Evolutionary conservation across 305 asterid genomes (phyloP).

Genomic region (Solanum hybrid): DNA sequence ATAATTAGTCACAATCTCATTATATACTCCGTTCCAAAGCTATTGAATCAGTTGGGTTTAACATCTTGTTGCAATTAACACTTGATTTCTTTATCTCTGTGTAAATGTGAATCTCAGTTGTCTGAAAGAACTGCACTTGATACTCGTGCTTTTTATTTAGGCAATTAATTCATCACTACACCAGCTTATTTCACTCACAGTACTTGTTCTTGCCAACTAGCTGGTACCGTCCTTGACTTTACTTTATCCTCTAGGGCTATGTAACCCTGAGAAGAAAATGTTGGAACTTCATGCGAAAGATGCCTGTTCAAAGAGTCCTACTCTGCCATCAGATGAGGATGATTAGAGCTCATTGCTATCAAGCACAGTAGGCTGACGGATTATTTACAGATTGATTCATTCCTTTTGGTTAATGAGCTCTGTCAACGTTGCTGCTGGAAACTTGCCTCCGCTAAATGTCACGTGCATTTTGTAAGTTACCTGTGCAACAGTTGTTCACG

Average conservation of each 20-base stretch:
- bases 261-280: constrained; percentile 88
- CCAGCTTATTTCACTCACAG: background rate
- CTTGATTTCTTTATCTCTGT: background rate
- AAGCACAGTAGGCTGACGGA: background rate
- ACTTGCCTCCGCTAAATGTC: background rate
- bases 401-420: background rate
- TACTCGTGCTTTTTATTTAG: background rate
- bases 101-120: background rate
- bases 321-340: constrained; percentile 56
- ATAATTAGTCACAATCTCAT: background rate
- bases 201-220: background rate
- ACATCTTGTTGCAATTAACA: background rate
- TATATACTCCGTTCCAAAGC: background rate
- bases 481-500: background rate
- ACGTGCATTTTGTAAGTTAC: background rate
- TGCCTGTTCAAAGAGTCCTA: constrained; percentile 72
- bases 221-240: background rate
- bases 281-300: constrained; percentile 75
- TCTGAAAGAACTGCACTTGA: background rate
- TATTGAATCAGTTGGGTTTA: background rate
- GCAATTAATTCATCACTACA: background rate
- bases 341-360: background rate
- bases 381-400: background rate
- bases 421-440: background rate
- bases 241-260: constrained; percentile 48